These are phyloP conservation scores for Yamadazyma diddensiae DNA, from an alignment of 1,139 yeast genomes.

Conservation along the genomic window DNA sequence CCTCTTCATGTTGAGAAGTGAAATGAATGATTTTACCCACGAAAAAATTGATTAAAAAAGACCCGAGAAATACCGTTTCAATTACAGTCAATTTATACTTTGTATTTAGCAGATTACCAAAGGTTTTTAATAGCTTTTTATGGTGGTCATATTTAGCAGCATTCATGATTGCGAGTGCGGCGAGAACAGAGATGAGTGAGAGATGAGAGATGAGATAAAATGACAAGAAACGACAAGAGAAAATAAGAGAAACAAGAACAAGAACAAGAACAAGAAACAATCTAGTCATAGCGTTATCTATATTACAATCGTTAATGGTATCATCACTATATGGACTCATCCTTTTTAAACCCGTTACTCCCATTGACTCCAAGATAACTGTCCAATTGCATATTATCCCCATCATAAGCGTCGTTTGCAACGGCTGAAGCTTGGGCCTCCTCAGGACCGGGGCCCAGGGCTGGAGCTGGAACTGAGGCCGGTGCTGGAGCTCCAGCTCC, in stretches of 20 bases:
- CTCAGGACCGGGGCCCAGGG: no score
- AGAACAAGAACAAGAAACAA: neutral
- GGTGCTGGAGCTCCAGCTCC: neutral
- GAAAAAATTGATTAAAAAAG: constrained; percentile 31
- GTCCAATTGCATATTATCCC: no score
- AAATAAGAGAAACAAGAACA: neutral
- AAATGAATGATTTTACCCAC: constrained; percentile 33
- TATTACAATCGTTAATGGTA: no score
- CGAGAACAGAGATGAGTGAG: neutral
- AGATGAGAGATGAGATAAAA: neutral
- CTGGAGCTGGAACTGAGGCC: no score
- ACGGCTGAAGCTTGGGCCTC: neutral
- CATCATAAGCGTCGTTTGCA: no score
- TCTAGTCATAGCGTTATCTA: neutral
- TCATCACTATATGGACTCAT: no score
- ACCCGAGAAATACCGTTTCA: constrained; percentile 25
- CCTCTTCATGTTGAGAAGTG: constrained; percentile 34
- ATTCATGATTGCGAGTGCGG: constrained; percentile 2
- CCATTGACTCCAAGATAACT: no score
- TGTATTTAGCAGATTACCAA: no score
- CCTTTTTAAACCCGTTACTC: no score
- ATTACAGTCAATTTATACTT: constrained; percentile 14
- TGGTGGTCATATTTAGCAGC: constrained; percentile 4
- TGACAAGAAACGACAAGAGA: neutral
- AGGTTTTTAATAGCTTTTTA: neutral